Evolutionary conservation across 208 protist genomes (phyloP).

Genomic region (Balamuthia mandrillaris): DNA sequence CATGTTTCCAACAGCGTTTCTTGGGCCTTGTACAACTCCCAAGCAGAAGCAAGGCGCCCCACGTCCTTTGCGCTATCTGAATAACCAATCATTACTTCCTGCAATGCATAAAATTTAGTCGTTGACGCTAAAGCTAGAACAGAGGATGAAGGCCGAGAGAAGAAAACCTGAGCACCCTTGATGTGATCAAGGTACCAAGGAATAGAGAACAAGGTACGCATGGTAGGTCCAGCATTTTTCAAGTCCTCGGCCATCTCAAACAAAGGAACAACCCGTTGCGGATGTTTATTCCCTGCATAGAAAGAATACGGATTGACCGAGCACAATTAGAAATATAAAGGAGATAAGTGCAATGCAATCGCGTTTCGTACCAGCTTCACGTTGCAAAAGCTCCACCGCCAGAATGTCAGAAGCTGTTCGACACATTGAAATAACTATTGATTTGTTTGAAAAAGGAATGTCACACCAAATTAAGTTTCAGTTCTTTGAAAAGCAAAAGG

Average conservation of each 20-base stretch:
- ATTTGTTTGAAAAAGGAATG: too few relatives aligned
- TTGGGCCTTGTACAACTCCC: conserved; percentile 69
- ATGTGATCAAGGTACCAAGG: conserved; percentile 51
- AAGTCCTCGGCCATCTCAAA: conserved; percentile 65
- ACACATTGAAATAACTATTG: conserved; percentile 74
- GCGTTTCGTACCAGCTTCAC: conserved; percentile 3
- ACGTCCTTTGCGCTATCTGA: conserved; percentile 71
- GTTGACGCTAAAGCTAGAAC: not conserved
- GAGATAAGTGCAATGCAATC: not conserved
- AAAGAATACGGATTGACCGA: not conserved
- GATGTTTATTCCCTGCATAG: conserved; percentile 40
- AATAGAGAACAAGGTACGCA: conserved; percentile 44
- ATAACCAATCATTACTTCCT: conserved; percentile 70
- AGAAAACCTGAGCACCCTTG: conserved; percentile 60
- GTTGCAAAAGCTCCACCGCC: conserved; percentile 63
- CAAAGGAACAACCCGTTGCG: conserved; percentile 67
- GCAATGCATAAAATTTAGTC: not conserved
- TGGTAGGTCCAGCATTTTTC: conserved; percentile 16
- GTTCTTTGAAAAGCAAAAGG: not conserved
- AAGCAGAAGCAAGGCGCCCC: conserved; percentile 63
- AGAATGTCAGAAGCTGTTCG: conserved; percentile 65
- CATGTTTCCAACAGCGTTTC: conserved; percentile 53
- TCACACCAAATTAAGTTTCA: not conserved
- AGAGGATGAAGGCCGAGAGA: not conserved
- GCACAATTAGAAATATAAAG: not conserved